phyloP scores from a whole-genome alignment of 805 yeast genomes.

The Metschnikowia cubensis region DNA sequence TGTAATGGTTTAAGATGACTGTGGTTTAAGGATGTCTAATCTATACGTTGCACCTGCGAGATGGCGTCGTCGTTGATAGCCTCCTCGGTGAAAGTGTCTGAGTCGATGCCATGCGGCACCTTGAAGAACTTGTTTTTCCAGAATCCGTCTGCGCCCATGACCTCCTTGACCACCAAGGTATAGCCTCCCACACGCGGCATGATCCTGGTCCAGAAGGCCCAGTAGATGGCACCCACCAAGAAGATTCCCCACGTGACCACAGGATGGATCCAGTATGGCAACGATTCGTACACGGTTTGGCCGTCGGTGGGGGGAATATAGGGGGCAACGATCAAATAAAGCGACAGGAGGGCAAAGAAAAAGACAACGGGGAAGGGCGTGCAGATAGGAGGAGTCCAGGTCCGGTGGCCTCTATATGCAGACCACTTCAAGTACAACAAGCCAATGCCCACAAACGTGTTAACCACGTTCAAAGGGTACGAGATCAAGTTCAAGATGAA shows the following conservation, averaged over 20 bases:
- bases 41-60: neutral
- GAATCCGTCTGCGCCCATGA: conserved; percentile 64
- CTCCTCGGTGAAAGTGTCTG: conserved; percentile 15
- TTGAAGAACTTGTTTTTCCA: conserved; percentile 60
- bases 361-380: conserved; percentile 60
- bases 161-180: conserved; percentile 48
- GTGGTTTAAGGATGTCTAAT: neutral
- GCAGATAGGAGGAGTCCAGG: conserved; percentile 70
- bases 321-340: conserved; percentile 72
- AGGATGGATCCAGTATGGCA: conserved; percentile 78
- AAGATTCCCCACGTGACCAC: conserved; percentile 80
- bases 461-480: conserved; percentile 76
- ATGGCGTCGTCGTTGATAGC: conserved; percentile 16
- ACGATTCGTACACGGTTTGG: conserved; percentile 59
- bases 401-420: conserved; percentile 43
- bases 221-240: conserved; percentile 60
- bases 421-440: conserved; percentile 55
- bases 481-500: conserved; percentile 76
- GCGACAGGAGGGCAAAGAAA: conserved; percentile 62
- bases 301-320: conserved; percentile 69
- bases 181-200: conserved; percentile 56
- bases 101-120: conserved; percentile 23
- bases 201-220: conserved; percentile 58
- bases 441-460: conserved; percentile 61
- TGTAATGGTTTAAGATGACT: no score